Evolutionary conservation across 352 stramenopile genomes (phyloP).

Genomic region (Phytophthora multivora): DNA sequence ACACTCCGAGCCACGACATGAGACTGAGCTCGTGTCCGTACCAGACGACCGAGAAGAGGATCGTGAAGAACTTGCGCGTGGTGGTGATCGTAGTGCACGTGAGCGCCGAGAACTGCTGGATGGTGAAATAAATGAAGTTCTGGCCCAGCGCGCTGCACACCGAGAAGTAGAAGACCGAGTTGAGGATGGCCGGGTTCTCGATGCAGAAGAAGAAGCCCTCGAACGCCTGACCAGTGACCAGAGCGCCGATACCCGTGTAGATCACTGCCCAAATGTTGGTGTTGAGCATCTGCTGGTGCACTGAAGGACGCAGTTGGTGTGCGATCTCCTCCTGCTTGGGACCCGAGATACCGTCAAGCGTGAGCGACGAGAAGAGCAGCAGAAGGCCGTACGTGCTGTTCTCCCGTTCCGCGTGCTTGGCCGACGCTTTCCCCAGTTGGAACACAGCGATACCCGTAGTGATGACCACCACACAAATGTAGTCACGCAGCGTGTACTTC

Average conservation of each 20-base stretch:
- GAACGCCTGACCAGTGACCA: slow-evolving; percentile 77
- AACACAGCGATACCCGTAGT: slow-evolving; percentile 91
- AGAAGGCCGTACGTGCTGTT: slow-evolving; percentile 91
- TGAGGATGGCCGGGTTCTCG: slow-evolving; percentile 82
- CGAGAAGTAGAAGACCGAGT: slow-evolving; percentile 93
- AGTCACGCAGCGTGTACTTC: slow-evolving; percentile 89
- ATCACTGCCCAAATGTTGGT: slow-evolving; percentile 90
- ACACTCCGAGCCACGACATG: slow-evolving; percentile 92
- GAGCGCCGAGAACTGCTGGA: slow-evolving; percentile 97
- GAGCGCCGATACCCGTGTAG: slow-evolving; percentile 77
- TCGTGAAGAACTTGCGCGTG: slow-evolving; percentile 99
- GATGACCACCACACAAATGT: slow-evolving; percentile 91
- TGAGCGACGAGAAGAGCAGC: slow-evolving; percentile 92
- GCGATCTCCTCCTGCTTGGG: slow-evolving; percentile 95
- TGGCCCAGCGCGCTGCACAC: slow-evolving; percentile 96
- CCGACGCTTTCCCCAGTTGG: slow-evolving; percentile 83
- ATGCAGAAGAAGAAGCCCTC: slow-evolving; percentile 80
- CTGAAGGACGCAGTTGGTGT: slow-evolving; percentile 69
- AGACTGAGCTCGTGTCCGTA: slow-evolving; percentile 93
- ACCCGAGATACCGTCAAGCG: slow-evolving; percentile 95
- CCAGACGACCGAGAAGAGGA: slow-evolving; percentile 97
- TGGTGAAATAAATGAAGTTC: slow-evolving; percentile 99
- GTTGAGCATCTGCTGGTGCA: slow-evolving; percentile 92
- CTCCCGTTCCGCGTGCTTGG: slow-evolving; percentile 78
- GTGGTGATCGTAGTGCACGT: slow-evolving; percentile 99